phyloP scores from a whole-genome alignment of 768 basidiomycete species.

The Psilocybe cyanescens region DNA sequence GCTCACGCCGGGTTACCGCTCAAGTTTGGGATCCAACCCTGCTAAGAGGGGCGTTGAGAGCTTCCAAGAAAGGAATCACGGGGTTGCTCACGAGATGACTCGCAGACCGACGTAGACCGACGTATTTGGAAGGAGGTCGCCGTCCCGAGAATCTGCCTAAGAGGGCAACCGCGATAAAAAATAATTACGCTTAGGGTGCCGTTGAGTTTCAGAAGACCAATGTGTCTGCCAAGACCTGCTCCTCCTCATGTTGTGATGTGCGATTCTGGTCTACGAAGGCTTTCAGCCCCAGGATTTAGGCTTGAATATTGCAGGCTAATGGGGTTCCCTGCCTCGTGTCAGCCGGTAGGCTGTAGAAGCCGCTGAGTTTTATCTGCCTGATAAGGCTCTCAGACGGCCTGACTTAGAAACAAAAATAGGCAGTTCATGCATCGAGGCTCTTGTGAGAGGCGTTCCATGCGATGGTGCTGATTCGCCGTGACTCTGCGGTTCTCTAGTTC shows the following conservation, averaged over 20 bases:
- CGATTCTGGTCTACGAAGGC: neutral
- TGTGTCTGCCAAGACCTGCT: neutral
- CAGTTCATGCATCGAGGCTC: neutral
- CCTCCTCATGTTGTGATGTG: neutral
- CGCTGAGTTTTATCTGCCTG: neutral
- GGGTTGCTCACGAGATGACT: neutral
- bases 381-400: neutral
- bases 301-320: neutral
- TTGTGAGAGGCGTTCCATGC: neutral
- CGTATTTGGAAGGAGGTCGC: neutral
- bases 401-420: neutral
- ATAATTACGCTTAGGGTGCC: neutral
- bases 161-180: neutral
- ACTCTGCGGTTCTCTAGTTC: neutral
- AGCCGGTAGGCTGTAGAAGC: neutral
- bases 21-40: neutral
- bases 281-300: neutral
- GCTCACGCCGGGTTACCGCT: neutral
- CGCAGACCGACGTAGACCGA: neutral
- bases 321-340: conserved; percentile 10
- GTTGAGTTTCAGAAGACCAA: neutral
- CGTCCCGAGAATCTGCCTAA: neutral
- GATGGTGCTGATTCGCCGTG: neutral
- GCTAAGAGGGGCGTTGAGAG: neutral
- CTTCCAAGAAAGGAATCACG: neutral